Evolutionary conservation across 176 grass and related monocot species (phyloP).

Genomic region (Pharus latifolius): DNA sequence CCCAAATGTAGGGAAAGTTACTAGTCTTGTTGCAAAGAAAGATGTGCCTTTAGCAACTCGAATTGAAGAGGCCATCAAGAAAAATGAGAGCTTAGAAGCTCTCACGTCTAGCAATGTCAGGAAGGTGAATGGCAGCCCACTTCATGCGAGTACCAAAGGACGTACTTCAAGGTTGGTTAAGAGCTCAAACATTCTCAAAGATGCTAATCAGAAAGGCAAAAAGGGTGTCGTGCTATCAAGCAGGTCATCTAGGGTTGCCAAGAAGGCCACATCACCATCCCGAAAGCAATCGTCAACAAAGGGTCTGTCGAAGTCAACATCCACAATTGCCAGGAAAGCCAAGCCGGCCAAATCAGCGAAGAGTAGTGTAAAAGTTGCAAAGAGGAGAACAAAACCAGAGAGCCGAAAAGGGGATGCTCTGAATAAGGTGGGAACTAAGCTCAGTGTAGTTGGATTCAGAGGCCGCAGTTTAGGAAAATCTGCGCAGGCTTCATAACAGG

Average conservation of each 20-base stretch:
- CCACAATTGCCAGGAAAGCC: background rate
- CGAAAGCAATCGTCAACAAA: slow-evolving; percentile 11
- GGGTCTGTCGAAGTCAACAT: slow-evolving; percentile 7
- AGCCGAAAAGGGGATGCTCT: slow-evolving; percentile 26
- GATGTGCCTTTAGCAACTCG: slow-evolving; percentile 60
- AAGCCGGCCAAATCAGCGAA: slow-evolving; percentile 25
- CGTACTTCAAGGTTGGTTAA: slow-evolving; percentile 20
- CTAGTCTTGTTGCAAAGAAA: slow-evolving; percentile 89
- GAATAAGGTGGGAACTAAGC: slow-evolving; percentile 35
- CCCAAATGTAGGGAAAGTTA: slow-evolving; percentile 73
- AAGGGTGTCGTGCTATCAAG: slow-evolving; percentile 29
- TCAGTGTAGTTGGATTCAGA: slow-evolving; percentile 86
- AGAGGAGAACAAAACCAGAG: slow-evolving; percentile 20
- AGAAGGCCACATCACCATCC: slow-evolving; percentile 26
- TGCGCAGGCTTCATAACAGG: background rate
- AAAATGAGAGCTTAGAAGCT: slow-evolving; percentile 93
- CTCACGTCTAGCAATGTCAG: slow-evolving; percentile 46
- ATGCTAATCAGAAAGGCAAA: slow-evolving; percentile 43
- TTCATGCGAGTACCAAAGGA: slow-evolving; percentile 27
- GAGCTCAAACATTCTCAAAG: slow-evolving; percentile 26
- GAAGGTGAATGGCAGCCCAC: slow-evolving; percentile 23
- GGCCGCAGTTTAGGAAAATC: slow-evolving; percentile 71
- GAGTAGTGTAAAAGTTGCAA: slow-evolving; percentile 19
- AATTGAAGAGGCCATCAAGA: slow-evolving; percentile 91
- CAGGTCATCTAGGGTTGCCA: slow-evolving; percentile 34